A percentile compares a stretch with the other conserved stretches of the same genome.
phyloP scores from a whole-genome alignment of 441 rosid species.

The Bruguiera hainesii region DNA sequence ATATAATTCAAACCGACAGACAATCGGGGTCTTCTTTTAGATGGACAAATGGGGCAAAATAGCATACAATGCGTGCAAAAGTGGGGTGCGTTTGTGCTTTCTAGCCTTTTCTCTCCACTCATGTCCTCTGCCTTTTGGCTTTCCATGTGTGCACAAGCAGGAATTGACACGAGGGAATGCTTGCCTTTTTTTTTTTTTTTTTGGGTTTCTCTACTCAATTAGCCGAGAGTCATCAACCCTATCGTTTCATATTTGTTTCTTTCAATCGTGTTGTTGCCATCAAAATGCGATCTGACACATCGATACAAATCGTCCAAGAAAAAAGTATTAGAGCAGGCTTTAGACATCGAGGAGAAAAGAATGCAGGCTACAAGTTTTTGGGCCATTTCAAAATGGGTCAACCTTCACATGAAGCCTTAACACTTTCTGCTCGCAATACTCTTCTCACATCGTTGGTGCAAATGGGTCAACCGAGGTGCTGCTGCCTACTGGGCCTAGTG shows the following conservation, averaged over 20 bases:
- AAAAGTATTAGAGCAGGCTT: background rate
- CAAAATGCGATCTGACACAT: too few relatives aligned
- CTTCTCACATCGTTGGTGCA: background rate
- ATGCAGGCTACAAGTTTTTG: background rate
- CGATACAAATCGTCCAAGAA: too few relatives aligned
- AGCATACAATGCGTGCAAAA: background rate
- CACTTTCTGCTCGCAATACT: background rate
- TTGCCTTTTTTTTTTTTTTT: background rate
- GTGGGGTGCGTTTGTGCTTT: conserved; percentile 29
- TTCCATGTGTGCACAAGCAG: conserved; percentile 24
- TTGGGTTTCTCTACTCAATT: background rate
- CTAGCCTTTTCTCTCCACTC: conserved; percentile 45
- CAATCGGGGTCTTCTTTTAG: background rate
- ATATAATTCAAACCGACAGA: conserved; percentile 1
- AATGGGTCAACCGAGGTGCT: too few relatives aligned
- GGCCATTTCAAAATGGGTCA: background rate
- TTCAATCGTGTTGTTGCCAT: background rate
- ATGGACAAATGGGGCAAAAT: conserved; percentile 1
- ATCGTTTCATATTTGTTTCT: background rate
- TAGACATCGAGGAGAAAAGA: background rate
- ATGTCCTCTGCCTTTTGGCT: conserved; percentile 24
- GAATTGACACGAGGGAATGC: conserved; percentile 21
- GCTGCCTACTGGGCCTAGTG: too few relatives aligned
- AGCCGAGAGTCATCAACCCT: background rate
- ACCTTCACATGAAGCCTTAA: background rate